These are phyloP conservation scores for Fomitopsis palustris DNA, from an alignment of 1,284 basidiomycete genomes.

Conservation along the genomic window DNA sequence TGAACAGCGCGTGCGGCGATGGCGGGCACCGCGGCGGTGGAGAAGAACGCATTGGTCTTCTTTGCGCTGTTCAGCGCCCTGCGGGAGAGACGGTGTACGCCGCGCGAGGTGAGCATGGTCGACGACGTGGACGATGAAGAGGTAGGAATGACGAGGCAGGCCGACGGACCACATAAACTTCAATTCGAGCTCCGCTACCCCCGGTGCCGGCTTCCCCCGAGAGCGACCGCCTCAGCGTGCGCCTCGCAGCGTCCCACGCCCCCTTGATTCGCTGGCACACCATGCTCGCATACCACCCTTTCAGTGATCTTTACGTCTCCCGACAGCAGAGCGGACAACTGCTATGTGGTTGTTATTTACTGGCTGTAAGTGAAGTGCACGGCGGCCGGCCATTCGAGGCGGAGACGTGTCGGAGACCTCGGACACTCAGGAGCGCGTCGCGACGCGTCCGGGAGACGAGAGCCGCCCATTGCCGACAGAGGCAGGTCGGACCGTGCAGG, in stretches of 20 bases:
- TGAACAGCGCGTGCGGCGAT: constrained; percentile 33
- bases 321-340: not conserved
- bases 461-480: constrained; percentile 2
- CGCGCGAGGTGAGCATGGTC: constrained; percentile 77
- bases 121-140: constrained; percentile 30
- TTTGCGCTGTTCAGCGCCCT: constrained; percentile 72
- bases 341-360: not conserved
- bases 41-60: constrained; percentile 75
- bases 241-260: not conserved
- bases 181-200: constrained; percentile 23
- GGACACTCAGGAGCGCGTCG: constrained; percentile 1
- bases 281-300: not conserved
- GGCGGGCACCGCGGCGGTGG: constrained; percentile 53
- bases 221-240: not conserved
- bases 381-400: not conserved
- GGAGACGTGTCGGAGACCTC: not conserved
- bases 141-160: constrained; percentile 25
- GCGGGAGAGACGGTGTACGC: constrained; percentile 79
- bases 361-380: not conserved
- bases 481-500: not conserved
- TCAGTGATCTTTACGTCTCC: not conserved
- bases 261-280: not conserved
- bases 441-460: constrained; percentile 3
- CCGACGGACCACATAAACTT: constrained; percentile 30
- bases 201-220: constrained; percentile 32